These are phyloP conservation scores for Eimeria sp. DNA, from an alignment of 169 alveolate genomes.

Conservation along the genomic window DNA sequence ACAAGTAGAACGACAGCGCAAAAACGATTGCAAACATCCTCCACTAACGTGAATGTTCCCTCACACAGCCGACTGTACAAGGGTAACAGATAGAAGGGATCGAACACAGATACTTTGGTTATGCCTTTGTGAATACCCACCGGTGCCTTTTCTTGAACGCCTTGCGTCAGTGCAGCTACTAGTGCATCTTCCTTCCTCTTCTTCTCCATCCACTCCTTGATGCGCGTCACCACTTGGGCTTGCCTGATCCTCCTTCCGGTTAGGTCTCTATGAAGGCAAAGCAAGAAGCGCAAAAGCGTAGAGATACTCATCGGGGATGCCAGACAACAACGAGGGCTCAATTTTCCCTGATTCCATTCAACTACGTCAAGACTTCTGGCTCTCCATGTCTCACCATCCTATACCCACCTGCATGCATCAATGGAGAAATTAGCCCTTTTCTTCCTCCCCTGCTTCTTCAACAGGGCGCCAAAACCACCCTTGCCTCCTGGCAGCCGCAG, in stretches of 20 bases:
- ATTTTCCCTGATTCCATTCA: neutral
- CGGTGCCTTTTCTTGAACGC: constrained; percentile 39
- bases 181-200: constrained; percentile 85
- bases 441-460: constrained; percentile 66
- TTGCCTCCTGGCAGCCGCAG: constrained; percentile 85
- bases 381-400: neutral
- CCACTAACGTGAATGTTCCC: neutral
- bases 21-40: neutral
- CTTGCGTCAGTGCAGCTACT: constrained; percentile 53
- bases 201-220: constrained; percentile 88
- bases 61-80: neutral
- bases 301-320: neutral
- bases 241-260: constrained; percentile 88
- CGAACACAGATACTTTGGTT: neutral
- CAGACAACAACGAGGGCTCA: neutral
- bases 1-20: neutral
- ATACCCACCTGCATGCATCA: constrained; percentile 75
- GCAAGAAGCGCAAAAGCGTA: neutral
- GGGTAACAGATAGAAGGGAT: neutral
- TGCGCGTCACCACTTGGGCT: constrained; percentile 86
- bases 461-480: constrained; percentile 86
- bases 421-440: constrained; percentile 60
- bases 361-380: neutral
- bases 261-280: constrained; percentile 82
- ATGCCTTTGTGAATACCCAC: constrained; percentile 4